Conservation (phyloP, 2,329 filamentous ascomycete species). For the Fusarium nanum region DNA sequence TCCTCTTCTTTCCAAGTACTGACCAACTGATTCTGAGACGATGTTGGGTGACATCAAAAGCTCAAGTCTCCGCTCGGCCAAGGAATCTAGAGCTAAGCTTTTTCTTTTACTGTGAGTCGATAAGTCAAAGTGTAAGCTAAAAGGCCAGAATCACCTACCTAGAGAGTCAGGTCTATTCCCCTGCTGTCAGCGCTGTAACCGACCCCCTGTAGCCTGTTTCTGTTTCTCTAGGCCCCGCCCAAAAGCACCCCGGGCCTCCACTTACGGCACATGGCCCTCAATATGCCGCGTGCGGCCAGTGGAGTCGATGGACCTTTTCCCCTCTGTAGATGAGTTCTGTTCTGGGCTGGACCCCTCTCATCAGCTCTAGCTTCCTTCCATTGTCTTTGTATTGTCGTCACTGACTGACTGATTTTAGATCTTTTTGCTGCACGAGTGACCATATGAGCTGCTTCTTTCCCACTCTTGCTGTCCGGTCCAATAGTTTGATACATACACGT, state of each 20-base stretch:
- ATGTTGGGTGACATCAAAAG: slow-evolving; percentile 8
- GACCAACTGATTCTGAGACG: slow-evolving; percentile 33
- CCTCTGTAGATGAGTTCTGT: background rate
- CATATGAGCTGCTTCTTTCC: slow-evolving; percentile 33
- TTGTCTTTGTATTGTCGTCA: slow-evolving; percentile 32
- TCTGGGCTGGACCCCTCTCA: slow-evolving; percentile 17
- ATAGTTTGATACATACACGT: background rate
- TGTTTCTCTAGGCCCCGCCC: slow-evolving; percentile 17
- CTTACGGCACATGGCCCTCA: slow-evolving; percentile 21
- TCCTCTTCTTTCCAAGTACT: background rate
- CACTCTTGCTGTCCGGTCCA: slow-evolving; percentile 2
- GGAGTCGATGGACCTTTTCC: slow-evolving; percentile 3
- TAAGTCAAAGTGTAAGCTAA: slow-evolving; percentile 2
- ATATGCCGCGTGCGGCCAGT: slow-evolving; percentile 34
- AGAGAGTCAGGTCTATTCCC: background rate
- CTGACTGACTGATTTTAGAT: background rate
- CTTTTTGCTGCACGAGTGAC: slow-evolving; percentile 8
- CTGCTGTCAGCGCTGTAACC: slow-evolving; percentile 1
- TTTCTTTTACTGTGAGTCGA: background rate
- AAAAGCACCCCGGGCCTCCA: slow-evolving; percentile 19
- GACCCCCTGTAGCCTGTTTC: background rate
- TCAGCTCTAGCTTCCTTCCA: slow-evolving; percentile 26
- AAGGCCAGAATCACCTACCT: background rate
- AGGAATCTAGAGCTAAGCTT: slow-evolving; percentile 6
- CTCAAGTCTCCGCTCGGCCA: background rate